Evolutionary conservation across 1,284 basidiomycete species (phyloP), one percentile per base, ranked within the genome.

Genomic region (Xerocomus nothofagi): DNA sequence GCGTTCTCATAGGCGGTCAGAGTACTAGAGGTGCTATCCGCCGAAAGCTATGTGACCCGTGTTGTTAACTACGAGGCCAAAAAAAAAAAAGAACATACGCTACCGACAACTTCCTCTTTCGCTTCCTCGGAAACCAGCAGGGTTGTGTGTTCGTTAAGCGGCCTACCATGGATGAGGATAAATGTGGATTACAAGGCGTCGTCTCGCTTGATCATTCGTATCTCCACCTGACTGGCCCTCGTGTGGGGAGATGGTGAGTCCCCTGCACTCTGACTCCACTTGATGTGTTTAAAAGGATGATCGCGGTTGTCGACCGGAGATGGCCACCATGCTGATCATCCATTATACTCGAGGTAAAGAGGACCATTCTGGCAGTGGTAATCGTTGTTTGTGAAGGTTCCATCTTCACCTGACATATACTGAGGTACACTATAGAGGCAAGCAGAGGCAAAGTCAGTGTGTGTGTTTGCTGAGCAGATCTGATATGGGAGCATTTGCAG

Each of bases 251-350:
- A 46, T 0, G 59, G 50, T 1, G 14, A 3, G 9, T 30, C 24
- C 7, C 36, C 49, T 9, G 29, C 9, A 6, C 29, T 30, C 24
- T 41, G 32, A 29, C 57, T 57, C 59, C 59, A 60, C 4, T 51
- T 55, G 56, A 59, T 57, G 12, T 47, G 38, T 8, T 50, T 54
- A 2, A 51, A 59, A 59, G 1, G 50, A n/a, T 59, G 33, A 59
- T 43, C 29, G 48, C 34, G 3, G 57, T 57, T 12, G 15, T 49
- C 10, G 37, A 41, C 3, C 12, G 12, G n/a, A n/a, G n/a, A n/a
- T n/a, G n/a, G 26, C 23, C 38, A 11, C 41, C 49, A 34, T 20
- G 26, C 2, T 6, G 40, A 46, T 57, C 46, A 8, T 11, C 15
- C 17, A 20, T 49, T 18, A 17, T 24, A n/a, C 47, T 17, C 1